Conservation (phyloP, 768 basidiomycete species). For the Mycena filopes region DNA sequence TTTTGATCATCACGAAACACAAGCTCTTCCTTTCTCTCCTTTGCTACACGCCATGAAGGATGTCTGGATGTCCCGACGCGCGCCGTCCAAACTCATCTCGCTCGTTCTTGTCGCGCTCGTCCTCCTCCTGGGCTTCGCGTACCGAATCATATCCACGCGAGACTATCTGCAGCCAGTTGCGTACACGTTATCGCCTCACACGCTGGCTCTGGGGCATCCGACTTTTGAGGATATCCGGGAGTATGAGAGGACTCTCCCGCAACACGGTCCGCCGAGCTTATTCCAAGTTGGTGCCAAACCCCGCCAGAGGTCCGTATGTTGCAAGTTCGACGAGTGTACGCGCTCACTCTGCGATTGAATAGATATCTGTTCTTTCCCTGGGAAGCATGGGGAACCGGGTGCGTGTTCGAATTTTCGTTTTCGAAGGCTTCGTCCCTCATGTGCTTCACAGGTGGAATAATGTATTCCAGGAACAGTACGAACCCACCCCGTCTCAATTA, state of each 20-base stretch:
- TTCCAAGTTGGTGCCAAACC: not conserved
- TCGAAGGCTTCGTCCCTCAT: not conserved
- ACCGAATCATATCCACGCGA: not conserved
- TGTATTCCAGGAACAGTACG: conserved; percentile 27
- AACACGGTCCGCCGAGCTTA: conserved; percentile 3
- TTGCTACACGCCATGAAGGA: too few relatives aligned
- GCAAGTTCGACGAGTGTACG: too few relatives aligned
- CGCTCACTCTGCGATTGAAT: not conserved
- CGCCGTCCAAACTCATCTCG: too few relatives aligned
- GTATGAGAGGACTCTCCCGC: conserved; percentile 18
- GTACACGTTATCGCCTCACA: not conserved
- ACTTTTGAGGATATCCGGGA: conserved; percentile 21
- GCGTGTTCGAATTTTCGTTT: not conserved
- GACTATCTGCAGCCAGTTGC: not conserved
- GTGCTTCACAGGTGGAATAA: conserved; percentile 15
- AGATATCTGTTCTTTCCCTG: conserved; percentile 27
- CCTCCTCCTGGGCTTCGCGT: not conserved
- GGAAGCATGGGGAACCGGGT: conserved; percentile 26
- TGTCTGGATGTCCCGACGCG: too few relatives aligned
- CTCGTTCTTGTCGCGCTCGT: not conserved
- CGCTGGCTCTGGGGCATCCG: conserved; percentile 20
- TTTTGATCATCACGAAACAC: too few relatives aligned
- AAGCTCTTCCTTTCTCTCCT: too few relatives aligned
- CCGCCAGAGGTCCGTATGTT: conserved; percentile 3
- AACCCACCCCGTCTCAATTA: too few relatives aligned